These are phyloP conservation scores for Rhynchosporium agropyri DNA, from an alignment of 2,329 filamentous ascomycete species.

Conservation along the genomic window DNA sequence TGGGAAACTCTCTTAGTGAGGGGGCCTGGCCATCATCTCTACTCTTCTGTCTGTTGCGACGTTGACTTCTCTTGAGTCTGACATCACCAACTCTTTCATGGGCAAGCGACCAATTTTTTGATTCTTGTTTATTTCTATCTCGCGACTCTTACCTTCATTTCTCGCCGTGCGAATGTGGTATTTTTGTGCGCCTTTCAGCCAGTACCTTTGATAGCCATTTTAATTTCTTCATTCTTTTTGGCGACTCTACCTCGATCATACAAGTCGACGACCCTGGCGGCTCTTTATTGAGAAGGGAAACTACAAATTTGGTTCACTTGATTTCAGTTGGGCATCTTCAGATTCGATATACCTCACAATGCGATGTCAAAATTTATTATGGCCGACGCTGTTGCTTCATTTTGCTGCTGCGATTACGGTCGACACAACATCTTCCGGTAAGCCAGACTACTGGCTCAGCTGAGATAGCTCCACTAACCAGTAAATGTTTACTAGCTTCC, in stretches of 20 bases:
- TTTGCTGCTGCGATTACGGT: conserved; percentile 33
- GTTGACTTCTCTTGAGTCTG: conserved; percentile 16
- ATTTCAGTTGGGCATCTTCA: conserved; percentile 11
- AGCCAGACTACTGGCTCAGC: conserved; percentile 1
- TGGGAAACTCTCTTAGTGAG: conserved; percentile 15
- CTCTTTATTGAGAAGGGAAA: conserved; percentile 15
- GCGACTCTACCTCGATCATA: conserved; percentile 11
- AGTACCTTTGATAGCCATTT: conserved; percentile 38
- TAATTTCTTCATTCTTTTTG: conserved; percentile 24
- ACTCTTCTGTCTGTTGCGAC: conserved; percentile 22
- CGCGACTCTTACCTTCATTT: conserved; percentile 24
- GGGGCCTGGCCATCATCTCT: conserved; percentile 18
- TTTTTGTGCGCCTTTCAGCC: conserved; percentile 19
- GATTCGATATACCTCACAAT: conserved; percentile 29
- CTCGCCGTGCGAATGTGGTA: conserved; percentile 22
- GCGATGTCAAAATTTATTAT: conserved; percentile 33
- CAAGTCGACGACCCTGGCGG: conserved; percentile 13
- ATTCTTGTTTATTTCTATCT: conserved; percentile 19
- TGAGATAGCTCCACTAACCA: neutral
- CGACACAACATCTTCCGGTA: conserved; percentile 36
- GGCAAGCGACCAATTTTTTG: conserved; percentile 28
- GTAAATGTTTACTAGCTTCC: conserved; percentile 30
- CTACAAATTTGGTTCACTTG: neutral
- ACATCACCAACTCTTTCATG: conserved; percentile 27
- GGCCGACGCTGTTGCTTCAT: conserved; percentile 28